These are phyloP conservation scores for Penicillium sclerotiorum DNA, from an alignment of 2,329 filamentous ascomycete species.

Conservation along the genomic window DNA sequence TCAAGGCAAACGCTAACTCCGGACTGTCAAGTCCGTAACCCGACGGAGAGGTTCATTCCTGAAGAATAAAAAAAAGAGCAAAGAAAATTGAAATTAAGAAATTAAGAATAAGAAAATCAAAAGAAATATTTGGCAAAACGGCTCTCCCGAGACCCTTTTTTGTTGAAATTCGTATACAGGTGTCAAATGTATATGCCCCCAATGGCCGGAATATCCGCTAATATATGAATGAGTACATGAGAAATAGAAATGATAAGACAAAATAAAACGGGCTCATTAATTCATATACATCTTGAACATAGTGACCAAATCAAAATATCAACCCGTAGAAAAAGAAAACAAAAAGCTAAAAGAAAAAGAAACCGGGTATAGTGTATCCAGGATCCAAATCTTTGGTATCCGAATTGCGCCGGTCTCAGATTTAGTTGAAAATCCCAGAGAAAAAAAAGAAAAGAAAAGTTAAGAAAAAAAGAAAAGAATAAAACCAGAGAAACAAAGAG, in stretches of 20 bases:
- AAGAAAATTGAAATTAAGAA: neutral
- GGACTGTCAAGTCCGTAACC: neutral
- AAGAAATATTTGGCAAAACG: no score
- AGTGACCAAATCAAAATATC: neutral
- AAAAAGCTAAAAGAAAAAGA: neutral
- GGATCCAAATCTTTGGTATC: neutral
- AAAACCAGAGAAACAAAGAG: neutral
- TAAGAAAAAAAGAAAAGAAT: neutral
- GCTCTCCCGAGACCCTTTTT: neutral
- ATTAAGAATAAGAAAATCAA: neutral
- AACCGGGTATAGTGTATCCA: constrained; percentile 5
- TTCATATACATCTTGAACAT: constrained; percentile 10
- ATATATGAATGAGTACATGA: constrained; percentile 2
- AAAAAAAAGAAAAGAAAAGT: neutral
- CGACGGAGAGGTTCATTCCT: neutral
- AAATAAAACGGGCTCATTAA: constrained; percentile 1
- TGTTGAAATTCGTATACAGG: neutral
- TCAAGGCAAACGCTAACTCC: constrained; percentile 3
- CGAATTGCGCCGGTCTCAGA: neutral
- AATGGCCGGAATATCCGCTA: neutral
- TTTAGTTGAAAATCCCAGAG: neutral
- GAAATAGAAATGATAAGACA: constrained; percentile 1
- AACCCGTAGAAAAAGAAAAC: neutral
- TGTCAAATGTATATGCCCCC: neutral
- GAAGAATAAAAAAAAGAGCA: neutral